Percentiles rank a stretch among this genome's conserved stretches.
phyloP scores from a whole-genome alignment of 2,329 filamentous ascomycete genomes.

The Colletotrichum ledebouriae region DNA sequence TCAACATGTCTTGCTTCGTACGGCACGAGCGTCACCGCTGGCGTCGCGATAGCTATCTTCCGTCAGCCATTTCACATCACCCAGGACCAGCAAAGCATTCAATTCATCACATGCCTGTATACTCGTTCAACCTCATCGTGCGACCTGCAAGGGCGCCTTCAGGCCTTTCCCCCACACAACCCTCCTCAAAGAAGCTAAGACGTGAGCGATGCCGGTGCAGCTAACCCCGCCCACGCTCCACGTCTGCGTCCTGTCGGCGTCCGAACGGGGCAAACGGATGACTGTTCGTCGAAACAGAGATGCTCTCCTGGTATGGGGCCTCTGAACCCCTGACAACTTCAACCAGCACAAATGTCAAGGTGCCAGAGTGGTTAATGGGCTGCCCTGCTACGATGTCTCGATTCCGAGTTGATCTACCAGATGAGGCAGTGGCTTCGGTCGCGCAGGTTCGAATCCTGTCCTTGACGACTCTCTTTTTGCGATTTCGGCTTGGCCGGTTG shows the following conservation, averaged over 20 bases:
- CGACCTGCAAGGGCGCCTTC: conserved; percentile 4
- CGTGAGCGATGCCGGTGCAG: conserved; percentile 9
- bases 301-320: not conserved
- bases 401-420: not conserved
- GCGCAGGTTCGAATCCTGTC: conserved; percentile 42
- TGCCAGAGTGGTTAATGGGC: conserved; percentile 43
- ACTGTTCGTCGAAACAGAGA: not conserved
- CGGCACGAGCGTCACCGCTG: conserved; percentile 81
- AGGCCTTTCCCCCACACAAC: conserved; percentile 8
- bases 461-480: conserved; percentile 27
- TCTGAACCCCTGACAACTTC: not conserved
- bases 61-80: not conserved
- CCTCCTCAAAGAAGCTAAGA: conserved; percentile 17
- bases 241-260: conserved; percentile 29
- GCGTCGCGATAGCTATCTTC: conserved; percentile 73
- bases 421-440: conserved; percentile 42
- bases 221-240: conserved; percentile 17
- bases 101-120: conserved; percentile 52
- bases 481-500: not conserved
- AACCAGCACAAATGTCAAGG: conserved; percentile 25
- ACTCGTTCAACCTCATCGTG: conserved; percentile 61
- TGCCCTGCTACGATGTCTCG: conserved; percentile 36
- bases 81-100: not conserved
- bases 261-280: conserved; percentile 22
- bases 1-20: conserved; percentile 86